Percentiles rank a stretch among this genome's conserved stretches.
Conservation (phyloP, 2,329 filamentous ascomycete genomes). For the Alternaria ethzedia region DNA sequence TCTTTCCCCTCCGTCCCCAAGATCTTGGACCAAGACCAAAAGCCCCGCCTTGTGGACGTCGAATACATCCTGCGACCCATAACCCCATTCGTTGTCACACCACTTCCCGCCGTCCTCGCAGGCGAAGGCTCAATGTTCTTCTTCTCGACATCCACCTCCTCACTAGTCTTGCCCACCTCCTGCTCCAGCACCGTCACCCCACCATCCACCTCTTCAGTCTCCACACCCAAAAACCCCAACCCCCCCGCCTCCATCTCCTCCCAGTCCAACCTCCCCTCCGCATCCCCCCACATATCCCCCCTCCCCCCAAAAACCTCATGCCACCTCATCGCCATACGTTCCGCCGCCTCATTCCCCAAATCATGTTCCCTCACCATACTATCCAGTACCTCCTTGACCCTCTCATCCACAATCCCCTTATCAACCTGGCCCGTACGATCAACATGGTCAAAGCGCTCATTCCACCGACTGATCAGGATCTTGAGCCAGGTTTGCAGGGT, state of each 20-base stretch:
- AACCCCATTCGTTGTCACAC: neutral
- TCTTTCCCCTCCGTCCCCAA: neutral
- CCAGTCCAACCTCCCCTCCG: constrained; percentile 15
- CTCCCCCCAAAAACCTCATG: constrained; percentile 19
- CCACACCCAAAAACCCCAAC: constrained; percentile 18
- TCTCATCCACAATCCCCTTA: constrained; percentile 8
- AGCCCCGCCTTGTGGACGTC: neutral
- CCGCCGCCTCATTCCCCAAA: constrained; percentile 27
- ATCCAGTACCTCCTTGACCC: constrained; percentile 26
- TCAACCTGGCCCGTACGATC: neutral
- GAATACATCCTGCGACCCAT: constrained; percentile 18
- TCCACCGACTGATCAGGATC: constrained; percentile 32
- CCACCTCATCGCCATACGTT: constrained; percentile 35
- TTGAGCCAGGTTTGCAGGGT: constrained; percentile 38
- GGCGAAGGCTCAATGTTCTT: neutral
- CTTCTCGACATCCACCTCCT: neutral
- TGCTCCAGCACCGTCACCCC: neutral
- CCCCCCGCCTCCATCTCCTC: constrained; percentile 27
- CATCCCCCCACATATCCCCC: constrained; percentile 6
- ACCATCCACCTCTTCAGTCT: neutral
- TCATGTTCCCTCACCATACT: constrained; percentile 33
- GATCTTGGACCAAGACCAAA: neutral
- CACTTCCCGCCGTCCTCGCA: neutral
- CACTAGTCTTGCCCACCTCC: neutral
- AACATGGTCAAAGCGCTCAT: constrained; percentile 26